Evolutionary conservation across 2,329 filamentous ascomycete species (phyloP), one percentile per base, ranked within the genome.

Genomic region (Exophiala alcalophila): DNA sequence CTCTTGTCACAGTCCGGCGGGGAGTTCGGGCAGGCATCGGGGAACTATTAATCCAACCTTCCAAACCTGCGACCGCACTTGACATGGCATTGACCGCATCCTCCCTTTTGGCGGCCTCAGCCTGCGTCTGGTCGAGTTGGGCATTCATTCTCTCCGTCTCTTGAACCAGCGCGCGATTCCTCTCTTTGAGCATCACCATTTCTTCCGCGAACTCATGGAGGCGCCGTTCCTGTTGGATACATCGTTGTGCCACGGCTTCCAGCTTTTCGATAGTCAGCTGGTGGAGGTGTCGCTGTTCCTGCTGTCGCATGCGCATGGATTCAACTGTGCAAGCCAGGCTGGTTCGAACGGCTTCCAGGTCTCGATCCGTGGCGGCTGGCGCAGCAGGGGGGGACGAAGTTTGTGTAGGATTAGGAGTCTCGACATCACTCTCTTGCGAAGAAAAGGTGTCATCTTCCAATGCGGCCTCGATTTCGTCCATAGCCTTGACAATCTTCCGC

Each of bases 1-100:
- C 55, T 31, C 54, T 40, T 7, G 47, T 44, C 11, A 55, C 51
- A 11, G 51, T 25, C 27, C 32, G 44, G 25, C 47, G 48, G 19
- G 30, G 21, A 16, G 29, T 36, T 15, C 40, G 34, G 34, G 35
- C 26, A 15, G 51, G 41, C 26, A 23, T 32, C n/a, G 44, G 31
- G 29, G 54, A 43, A 45, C 31, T 50, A 30, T 57, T 52, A 38
- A 58, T 52, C 53, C 54, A 58, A 34, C 55, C 55, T 43, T 58
- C 54, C 12, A 58, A 28, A 14, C 55, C 55, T 9, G 45, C 44
- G 10, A 58, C 55, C 14, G 55, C 54, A 32, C 52, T 56, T 16
- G 52, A 56, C 55, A 58, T 58, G 25, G 55, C 55, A 27, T 55
- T 34, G 20, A 57, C 47, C 16, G 55, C 55, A 10, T 50, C 40